phyloP scores from a whole-genome alignment of 23 red algal genomes.

The Cyanidium caldarium region DNA sequence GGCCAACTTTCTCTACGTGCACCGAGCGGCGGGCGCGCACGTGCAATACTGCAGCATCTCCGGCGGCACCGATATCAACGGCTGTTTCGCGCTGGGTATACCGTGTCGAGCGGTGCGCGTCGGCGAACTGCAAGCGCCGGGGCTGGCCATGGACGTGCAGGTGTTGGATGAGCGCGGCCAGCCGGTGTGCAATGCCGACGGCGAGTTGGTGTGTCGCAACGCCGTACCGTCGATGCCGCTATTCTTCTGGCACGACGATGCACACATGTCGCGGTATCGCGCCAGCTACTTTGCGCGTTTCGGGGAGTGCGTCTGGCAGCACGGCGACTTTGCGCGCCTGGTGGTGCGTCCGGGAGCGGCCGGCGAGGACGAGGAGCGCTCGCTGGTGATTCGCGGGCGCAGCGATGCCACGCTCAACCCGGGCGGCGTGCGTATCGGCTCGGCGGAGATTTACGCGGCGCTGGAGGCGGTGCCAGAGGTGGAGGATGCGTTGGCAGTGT shows the following conservation, averaged over 20 bases:
- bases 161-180: slow-evolving; percentile 36
- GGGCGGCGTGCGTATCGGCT: slow-evolving; percentile 70
- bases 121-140: slow-evolving; percentile 36
- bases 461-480: slow-evolving; percentile 19
- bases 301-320: slow-evolving; percentile 26
- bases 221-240: slow-evolving; percentile 56
- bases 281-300: slow-evolving; percentile 31
- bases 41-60: slow-evolving; percentile 53
- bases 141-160: slow-evolving; percentile 41
- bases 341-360: slow-evolving; percentile 1
- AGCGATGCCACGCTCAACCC: slow-evolving; percentile 70
- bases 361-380: slow-evolving; percentile 4
- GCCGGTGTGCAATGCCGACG: not conserved
- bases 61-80: slow-evolving; percentile 82
- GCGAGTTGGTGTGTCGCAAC: slow-evolving; percentile 49
- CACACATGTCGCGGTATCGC: slow-evolving; percentile 10
- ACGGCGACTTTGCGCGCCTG: slow-evolving; percentile 48
- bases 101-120: slow-evolving; percentile 15
- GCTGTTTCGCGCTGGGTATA: slow-evolving; percentile 42
- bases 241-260: slow-evolving; percentile 31
- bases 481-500: slow-evolving; percentile 19
- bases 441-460: slow-evolving; percentile 37
- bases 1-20: slow-evolving; percentile 30
- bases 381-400: slow-evolving; percentile 38
- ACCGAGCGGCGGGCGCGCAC: not conserved